These are phyloP conservation scores for Rhododendron mucronatum DNA, from an alignment of 148 eudicot genomes.

Conservation along the genomic window DNA sequence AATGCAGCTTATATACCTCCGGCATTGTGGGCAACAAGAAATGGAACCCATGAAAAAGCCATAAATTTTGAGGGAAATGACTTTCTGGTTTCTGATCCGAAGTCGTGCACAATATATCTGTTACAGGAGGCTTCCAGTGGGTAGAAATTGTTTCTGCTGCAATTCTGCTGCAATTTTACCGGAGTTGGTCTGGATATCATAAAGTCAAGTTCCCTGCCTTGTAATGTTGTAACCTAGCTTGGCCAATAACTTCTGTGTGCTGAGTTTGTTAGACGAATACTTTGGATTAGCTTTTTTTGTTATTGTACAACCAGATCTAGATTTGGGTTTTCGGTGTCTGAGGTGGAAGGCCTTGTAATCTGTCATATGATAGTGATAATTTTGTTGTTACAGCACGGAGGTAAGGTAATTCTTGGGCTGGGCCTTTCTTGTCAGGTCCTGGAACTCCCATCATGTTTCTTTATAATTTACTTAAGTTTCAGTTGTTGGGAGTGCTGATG, in stretches of 20 bases:
- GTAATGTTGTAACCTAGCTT: neutral
- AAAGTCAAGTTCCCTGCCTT: neutral
- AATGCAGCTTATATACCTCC: neutral
- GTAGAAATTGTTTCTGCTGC: neutral
- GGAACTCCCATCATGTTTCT: neutral
- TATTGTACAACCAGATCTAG: constrained; percentile 14
- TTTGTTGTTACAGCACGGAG: neutral
- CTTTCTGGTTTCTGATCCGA: neutral
- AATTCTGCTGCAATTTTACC: neutral
- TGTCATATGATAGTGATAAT: neutral
- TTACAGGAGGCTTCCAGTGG: neutral
- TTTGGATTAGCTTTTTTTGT: neutral
- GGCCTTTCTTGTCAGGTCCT: neutral
- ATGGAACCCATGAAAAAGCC: neutral
- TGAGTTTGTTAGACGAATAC: neutral
- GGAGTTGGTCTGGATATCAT: neutral
- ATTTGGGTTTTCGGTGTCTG: neutral
- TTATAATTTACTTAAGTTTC: neutral
- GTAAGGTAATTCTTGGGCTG: neutral
- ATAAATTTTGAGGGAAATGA: neutral
- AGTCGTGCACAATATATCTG: neutral
- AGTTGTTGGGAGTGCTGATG: neutral
- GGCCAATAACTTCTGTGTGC: constrained; percentile 4
- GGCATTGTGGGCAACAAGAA: neutral
- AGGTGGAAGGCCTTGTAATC: constrained; percentile 1